Base-by-base conservation (phyloP, 148 eudicot species). In the Rhododendron simsii region DNA sequence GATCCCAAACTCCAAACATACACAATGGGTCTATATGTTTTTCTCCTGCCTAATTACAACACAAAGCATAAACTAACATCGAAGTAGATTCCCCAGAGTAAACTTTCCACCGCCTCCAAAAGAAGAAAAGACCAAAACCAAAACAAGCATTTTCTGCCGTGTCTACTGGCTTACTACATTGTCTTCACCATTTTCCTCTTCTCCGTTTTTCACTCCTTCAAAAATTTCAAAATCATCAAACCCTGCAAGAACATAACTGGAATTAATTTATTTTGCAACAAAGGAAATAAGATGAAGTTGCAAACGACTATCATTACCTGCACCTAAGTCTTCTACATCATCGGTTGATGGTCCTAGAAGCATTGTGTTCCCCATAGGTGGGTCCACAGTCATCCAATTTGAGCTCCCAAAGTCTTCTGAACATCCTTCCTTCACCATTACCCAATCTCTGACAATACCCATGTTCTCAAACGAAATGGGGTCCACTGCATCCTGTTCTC, bases 161-260 rank as follows among this genome's bases (percentile, higher is more conserved):
- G 41, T 26, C 47, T 86, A 86, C 4, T 82, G 61, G 33, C 71
- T 59, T 7, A n/a, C 84, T 75, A 74, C 77, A 14, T 86, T 87
- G 23, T 91, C 89, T 74, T 87, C 95, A 69, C 91, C 89, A 86
- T 87, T 89, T 83, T 91, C 93, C 82, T 55, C 61, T 81, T 90
- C 95, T 26, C 87, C 90, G 28, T 92, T 92, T 88, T 91, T 92
- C 82, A 78, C 89, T 84, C 91, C 61, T 55, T 55, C 90, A 85
- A 95, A 95, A 75, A 95, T 93, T 88, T 95, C 99, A 86, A 81
- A 90, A 87, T 96, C 99, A 84, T 93, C 92, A 88, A 95, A 96
- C 76, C 95, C 98, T 96, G 93, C 88, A 90, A 41, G 87, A 85
- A 30, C 48, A 78, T 45, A 77, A 75, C 10, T 33, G 44, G 47